phyloP scores from a whole-genome alignment of 805 yeast species.

The Yarrowia porcina region DNA sequence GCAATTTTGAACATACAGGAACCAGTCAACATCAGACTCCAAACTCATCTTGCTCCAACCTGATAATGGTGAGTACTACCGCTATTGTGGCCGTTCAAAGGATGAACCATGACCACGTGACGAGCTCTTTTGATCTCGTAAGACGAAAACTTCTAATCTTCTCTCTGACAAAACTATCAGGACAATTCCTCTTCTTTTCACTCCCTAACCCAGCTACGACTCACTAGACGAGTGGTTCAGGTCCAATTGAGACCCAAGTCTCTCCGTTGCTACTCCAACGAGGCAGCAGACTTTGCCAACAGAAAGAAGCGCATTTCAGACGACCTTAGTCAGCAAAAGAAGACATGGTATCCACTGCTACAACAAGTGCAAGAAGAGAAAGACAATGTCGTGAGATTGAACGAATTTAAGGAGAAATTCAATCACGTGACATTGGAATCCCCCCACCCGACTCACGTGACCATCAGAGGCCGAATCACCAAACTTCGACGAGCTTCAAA shows the following conservation, averaged over 20 bases:
- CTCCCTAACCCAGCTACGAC: slow-evolving; percentile 1
- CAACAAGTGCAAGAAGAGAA: neutral
- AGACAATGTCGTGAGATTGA: slow-evolving; percentile 14
- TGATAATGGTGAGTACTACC: slow-evolving; percentile 1
- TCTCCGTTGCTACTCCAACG: neutral
- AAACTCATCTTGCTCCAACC: neutral
- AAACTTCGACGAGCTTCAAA: slow-evolving; percentile 64
- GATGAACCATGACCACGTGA: slow-evolving; percentile 17
- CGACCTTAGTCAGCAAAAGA: neutral
- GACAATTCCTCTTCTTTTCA: no score
- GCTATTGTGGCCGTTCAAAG: neutral
- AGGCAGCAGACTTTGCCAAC: slow-evolving; percentile 28
- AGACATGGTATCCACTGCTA: slow-evolving; percentile 26
- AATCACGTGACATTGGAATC: neutral
- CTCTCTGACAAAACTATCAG: neutral
- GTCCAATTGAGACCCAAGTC: neutral
- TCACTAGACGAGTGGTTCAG: neutral
- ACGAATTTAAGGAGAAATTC: slow-evolving; percentile 24
- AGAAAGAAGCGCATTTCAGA: slow-evolving; percentile 19
- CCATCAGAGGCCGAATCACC: slow-evolving; percentile 55
- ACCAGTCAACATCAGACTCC: neutral
- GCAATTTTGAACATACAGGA: neutral
- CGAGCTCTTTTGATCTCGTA: neutral
- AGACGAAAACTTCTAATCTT: slow-evolving; percentile 16
- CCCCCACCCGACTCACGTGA: slow-evolving; percentile 22